Conservation (phyloP, 768 basidiomycete genomes). For the Termitomyces sp. region DNA sequence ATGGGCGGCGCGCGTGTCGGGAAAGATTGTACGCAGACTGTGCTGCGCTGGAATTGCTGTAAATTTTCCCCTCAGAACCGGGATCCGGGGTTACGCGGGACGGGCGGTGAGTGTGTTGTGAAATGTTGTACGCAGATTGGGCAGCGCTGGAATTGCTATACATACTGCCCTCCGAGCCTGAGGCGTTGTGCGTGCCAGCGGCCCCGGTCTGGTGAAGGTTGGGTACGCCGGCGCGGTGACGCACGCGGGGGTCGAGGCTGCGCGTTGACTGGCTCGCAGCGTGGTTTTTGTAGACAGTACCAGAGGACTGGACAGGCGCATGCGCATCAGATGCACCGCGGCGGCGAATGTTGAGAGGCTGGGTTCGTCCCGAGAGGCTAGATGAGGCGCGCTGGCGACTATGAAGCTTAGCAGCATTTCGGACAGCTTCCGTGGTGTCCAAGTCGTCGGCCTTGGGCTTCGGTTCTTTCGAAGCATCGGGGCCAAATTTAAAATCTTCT, state of each 20-base stretch:
- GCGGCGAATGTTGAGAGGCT: conserved; percentile 3
- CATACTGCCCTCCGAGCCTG: not conserved
- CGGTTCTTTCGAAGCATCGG: not conserved
- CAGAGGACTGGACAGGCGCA: not conserved
- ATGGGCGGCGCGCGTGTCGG: not conserved
- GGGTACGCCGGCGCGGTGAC: not conserved
- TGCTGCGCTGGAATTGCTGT: not conserved
- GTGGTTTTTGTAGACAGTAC: not conserved
- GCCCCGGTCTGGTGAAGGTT: not conserved
- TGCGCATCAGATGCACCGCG: not conserved
- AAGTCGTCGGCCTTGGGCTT: not conserved
- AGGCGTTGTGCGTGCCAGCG: not conserved
- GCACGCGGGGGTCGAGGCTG: conserved; percentile 5
- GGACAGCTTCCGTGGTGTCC: not conserved
- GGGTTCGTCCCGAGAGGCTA: not conserved
- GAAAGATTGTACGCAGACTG: not conserved
- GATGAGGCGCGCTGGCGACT: not conserved
- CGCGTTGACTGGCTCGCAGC: conserved; percentile 9
- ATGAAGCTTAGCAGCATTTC: not conserved
- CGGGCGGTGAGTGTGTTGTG: not conserved
- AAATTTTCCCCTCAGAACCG: not conserved
- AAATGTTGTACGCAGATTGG: conserved; percentile 1
- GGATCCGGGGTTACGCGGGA: not conserved
- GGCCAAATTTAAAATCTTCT: not conserved
- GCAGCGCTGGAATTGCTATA: conserved; percentile 1